Conservation (phyloP, 345 rosid genomes). For the Eutrema yunnanense region DNA sequence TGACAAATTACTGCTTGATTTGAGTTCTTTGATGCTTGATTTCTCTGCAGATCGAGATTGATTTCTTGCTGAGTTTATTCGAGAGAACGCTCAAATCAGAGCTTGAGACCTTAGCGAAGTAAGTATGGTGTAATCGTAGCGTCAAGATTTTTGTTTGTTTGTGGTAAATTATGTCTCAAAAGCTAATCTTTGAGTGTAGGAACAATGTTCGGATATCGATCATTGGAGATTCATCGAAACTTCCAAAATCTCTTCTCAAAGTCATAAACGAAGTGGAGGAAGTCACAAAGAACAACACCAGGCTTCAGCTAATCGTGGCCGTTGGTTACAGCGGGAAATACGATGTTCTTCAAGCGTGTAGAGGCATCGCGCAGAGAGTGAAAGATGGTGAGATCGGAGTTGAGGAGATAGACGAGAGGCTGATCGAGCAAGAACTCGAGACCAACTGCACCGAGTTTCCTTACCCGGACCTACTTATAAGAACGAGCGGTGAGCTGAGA, state of each 20-base stretch:
- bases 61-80: conserved; percentile 60
- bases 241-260: conserved; percentile 38
- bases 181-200: neutral
- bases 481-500: conserved; percentile 76
- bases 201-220: conserved; percentile 34
- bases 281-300: conserved; percentile 39
- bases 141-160: neutral
- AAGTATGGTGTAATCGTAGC: neutral
- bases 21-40: neutral
- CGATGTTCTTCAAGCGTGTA: conserved; percentile 64
- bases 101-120: conserved; percentile 41
- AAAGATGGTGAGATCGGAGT: conserved; percentile 41
- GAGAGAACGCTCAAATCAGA: conserved; percentile 44
- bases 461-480: conserved; percentile 60
- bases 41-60: conserved; percentile 54
- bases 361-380: conserved; percentile 47
- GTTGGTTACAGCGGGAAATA: conserved; percentile 74
- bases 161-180: neutral
- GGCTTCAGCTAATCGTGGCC: conserved; percentile 62
- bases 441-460: conserved; percentile 60
- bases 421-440: conserved; percentile 60
- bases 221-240: conserved; percentile 62
- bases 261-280: conserved; percentile 45
- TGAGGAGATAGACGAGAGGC: conserved; percentile 49
- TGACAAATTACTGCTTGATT: neutral